Base-by-base conservation (phyloP, 2,329 filamentous ascomycete species). In the Elsinoe fawcettii region DNA sequence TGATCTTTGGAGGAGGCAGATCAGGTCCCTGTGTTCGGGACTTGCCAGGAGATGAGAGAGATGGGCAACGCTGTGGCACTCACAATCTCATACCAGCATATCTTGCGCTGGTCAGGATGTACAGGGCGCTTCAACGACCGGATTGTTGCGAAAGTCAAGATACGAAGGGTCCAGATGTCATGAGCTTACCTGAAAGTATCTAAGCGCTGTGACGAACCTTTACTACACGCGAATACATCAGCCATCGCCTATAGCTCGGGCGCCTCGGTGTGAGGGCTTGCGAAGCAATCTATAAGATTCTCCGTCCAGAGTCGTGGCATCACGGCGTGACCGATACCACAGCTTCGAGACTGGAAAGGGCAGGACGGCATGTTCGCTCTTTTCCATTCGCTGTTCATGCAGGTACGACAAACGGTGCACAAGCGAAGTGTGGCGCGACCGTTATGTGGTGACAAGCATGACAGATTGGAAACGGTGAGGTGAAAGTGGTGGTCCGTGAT, bases 391-490 rank as follows among this genome's bases (percentile, higher is more conserved):
- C 7, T 30, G 46, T 3, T 34, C 23, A 51, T 34, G 46, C 46
- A 51, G 46, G 46, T 51, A 32, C 46, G 34, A 32, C 14, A 18
- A 53, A 39, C 49, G 34, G 49, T n/a, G 25, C 9, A 53, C 25
- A 53, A 53, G 49, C 49, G 49, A 53, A 30, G 30, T 23, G 49
- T 34, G 30, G 34, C 49, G 32, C 30, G 49, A 47, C 49, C 25
- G 25, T 53, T 36, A 20, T 32, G 49, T 53, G 49, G 49, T 53
- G 32, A 53, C 36, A 55, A 55, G 37, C 36, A 55, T 44, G 53
- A 55, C 53, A 44, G 53, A 55, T 54, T 46, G 20, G 22, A 25
- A 18, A 53, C 34, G 53, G 34, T 20, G 53, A 55, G 7, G 5
- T 3, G 23, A 43, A 5, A 5, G 53, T 55, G 53, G 36, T 55